Evolutionary conservation across 2,329 filamentous ascomycete species (phyloP).

Genomic region (Phialophora tarda): DNA sequence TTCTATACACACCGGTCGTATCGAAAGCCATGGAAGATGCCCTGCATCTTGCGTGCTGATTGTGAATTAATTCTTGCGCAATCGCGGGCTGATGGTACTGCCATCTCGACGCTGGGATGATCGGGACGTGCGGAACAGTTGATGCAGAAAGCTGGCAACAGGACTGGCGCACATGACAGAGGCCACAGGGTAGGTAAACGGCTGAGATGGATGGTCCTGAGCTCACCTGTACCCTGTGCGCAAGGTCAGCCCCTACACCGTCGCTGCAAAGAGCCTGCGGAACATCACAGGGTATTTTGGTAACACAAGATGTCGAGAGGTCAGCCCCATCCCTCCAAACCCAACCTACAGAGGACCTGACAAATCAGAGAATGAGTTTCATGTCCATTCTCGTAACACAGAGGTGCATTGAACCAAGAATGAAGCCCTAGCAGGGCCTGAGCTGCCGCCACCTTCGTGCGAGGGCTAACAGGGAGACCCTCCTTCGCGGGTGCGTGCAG

Average conservation of each 20-base stretch:
- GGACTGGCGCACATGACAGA: constrained; percentile 30
- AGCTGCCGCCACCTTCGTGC: constrained; percentile 18
- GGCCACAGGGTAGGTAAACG: constrained; percentile 16
- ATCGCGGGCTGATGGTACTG: too few relatives aligned
- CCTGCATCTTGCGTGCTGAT: not conserved
- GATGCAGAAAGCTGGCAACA: constrained; percentile 21
- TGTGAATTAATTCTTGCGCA: not conserved
- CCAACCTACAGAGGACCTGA: constrained; percentile 22
- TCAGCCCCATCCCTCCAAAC: constrained; percentile 23
- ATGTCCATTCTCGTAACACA: constrained; percentile 27
- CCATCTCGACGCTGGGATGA: constrained; percentile 1
- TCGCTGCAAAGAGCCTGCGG: constrained; percentile 31
- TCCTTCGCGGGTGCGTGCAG: constrained; percentile 5
- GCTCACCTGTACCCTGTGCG: constrained; percentile 13
- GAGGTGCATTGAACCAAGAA: constrained; percentile 28
- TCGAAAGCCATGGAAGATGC: not conserved
- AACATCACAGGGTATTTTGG: constrained; percentile 31
- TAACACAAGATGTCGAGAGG: constrained; percentile 36
- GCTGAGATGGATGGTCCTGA: constrained; percentile 17
- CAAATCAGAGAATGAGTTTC: constrained; percentile 33
- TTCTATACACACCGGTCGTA: not conserved
- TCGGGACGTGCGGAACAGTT: constrained; percentile 18
- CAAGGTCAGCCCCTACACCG: constrained; percentile 33
- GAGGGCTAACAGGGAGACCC: constrained; percentile 19
- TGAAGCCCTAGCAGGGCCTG: constrained; percentile 22